Conservation (phyloP, 352 stramenopile species). For the Globisporangium sylvaticum region DNA sequence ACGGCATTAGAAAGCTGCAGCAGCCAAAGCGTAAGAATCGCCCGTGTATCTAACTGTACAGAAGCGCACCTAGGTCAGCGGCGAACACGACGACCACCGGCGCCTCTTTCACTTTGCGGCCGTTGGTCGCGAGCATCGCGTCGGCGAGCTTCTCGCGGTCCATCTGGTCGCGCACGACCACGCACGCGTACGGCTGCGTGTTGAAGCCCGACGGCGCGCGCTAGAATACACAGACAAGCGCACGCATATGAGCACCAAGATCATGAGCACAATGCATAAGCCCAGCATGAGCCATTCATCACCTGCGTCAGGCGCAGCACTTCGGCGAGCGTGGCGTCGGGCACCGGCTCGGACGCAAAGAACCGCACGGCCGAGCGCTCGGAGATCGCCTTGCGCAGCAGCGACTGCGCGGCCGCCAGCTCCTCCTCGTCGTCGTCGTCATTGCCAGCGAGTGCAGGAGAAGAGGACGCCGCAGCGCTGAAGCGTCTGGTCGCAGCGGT, state of each 20-base stretch:
- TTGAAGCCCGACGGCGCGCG: slow-evolving; percentile 80
- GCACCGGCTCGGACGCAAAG: slow-evolving; percentile 24
- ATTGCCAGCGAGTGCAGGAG: neutral
- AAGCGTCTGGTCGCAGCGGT: neutral
- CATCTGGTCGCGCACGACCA: slow-evolving; percentile 65
- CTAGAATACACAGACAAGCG: slow-evolving; percentile 19
- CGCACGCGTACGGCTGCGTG: slow-evolving; percentile 70
- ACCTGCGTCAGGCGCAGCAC: slow-evolving; percentile 71
- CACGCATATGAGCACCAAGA: neutral
- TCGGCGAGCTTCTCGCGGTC: slow-evolving; percentile 65
- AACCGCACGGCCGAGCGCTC: slow-evolving; percentile 14
- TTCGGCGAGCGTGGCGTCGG: slow-evolving; percentile 51
- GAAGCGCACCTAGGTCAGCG: slow-evolving; percentile 52
- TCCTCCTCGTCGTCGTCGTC: neutral
- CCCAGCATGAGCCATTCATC: neutral
- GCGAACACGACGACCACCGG: slow-evolving; percentile 80
- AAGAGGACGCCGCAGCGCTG: neutral
- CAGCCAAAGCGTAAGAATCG: neutral
- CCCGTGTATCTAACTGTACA: too few relatives aligned
- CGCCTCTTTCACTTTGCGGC: slow-evolving; percentile 66
- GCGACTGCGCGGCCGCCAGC: neutral
- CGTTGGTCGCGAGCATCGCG: slow-evolving; percentile 79
- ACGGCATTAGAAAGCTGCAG: neutral
- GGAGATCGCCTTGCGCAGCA: slow-evolving; percentile 14
- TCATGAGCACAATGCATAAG: neutral